Evolutionary conservation across 2,329 filamentous ascomycete species (phyloP), one percentile per base, ranked within the genome.

Genomic region (Dactylella cylindrospora): DNA sequence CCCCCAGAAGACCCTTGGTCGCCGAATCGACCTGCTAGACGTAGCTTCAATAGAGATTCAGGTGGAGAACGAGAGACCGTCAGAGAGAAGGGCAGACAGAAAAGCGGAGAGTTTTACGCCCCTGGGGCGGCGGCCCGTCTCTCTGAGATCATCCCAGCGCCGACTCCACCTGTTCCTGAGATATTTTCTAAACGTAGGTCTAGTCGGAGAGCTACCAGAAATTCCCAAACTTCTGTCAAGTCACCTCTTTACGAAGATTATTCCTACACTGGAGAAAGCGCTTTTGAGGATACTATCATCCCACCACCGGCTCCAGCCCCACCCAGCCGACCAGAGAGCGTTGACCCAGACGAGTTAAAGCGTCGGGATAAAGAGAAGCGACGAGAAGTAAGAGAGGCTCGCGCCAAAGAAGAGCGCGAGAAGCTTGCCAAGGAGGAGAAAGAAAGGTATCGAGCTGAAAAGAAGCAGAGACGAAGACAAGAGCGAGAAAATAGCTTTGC

Each of bases 91-190:
- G 44, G 47, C 50, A 40, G 55, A 44, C 41, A 47, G 41, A 61
- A 61, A 35, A 38, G 55, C 15, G 55, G 47, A 41, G 55, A 61
- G 6, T 61, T 61, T 31, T 61, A 53, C 54, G 40, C 54, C 23
- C n/a, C 55, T n/a, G 55, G 55, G 22, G 41, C 55, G 17, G 47
- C 55, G 25, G 47, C 46, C 13, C 55, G 55, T 49, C 47, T 61
- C 35, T 61, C 55, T 26, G 55, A 61, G 35, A 61, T 61, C 36
- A 61, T 61, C 35, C 55, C 55, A 10, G 55, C 55, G 13, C 55
- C 55, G 12, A 61, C 55, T 23, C 55, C 55, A 25, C 55, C 55
- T 38, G 55, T 61, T 46, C 55, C 47, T 35, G 55, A 61, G 22
- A 53, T 53, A 32, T 43, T 61, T 29, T 28, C 38, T 29, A 61